Base-by-base conservation (phyloP, 208 protist species). In the Tritrichomonas foetus region DNA sequence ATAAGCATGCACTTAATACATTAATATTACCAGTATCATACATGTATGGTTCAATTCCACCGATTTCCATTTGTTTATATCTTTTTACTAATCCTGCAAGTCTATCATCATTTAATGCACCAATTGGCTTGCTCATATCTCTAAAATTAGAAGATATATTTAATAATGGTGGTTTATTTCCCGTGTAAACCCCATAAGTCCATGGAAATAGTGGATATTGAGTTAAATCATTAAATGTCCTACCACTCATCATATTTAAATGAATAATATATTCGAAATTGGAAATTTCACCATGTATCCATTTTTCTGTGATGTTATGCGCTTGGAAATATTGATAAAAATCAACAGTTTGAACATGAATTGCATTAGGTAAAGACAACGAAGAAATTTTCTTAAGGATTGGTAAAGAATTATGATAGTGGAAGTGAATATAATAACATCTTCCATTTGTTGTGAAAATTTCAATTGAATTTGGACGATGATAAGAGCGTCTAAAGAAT, bases 181-280 rank as follows among this genome's bases (percentile, higher is more conserved):
- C 33, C 3, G 3, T 44, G 30, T 39, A 89, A 53, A 44, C 20
- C 27, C 47, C 22, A 14, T 57, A 89, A 20, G 57, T 47, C 78
- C 78, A 89, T 53, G 78, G 78, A 0, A 89, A 20, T 33, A 89
- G 3, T 39, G 95, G 95, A 84, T 96, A 96, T 96, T 99, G 98
- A 14, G 97, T 98, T 27, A 99, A 94, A 96, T 99, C 98, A 95
- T 98, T 99, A 94, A 98, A 96, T 0, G 97, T 97, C 47, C 99
- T 96, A 5, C 98, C 98, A 33, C 98, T 97, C 53, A 99, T 95
- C 0, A 97, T 97, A 95, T 99, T 99, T 36, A 99, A 96, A 75
- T 97, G 96, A 95, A 99, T 97, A 20, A 99, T 95, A 96, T 99
- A 99, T 41, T 99, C 98, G 96, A 99, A 99, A 95, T 99, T 99